phyloP scores from a whole-genome alignment of 2,329 filamentous ascomycete species.

The Talaromyces albobiverticillius region DNA sequence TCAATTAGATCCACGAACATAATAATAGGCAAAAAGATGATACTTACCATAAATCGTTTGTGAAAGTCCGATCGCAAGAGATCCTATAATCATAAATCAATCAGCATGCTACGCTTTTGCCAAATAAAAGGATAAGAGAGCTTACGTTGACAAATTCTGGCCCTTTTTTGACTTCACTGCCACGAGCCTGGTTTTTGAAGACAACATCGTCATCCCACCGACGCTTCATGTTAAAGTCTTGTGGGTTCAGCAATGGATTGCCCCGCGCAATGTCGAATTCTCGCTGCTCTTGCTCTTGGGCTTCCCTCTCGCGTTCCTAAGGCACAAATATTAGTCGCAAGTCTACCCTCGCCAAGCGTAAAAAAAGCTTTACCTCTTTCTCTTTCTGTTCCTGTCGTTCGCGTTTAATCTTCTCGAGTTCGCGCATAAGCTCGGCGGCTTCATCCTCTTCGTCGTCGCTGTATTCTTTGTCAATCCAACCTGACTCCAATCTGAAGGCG shows the following conservation, averaged over 20 bases:
- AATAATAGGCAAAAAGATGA: not conserved
- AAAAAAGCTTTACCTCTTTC: conserved; percentile 54
- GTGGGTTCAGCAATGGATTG: conserved; percentile 83
- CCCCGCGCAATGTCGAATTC: conserved; percentile 88
- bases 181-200: conserved; percentile 97
- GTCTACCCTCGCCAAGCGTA: too few relatives aligned
- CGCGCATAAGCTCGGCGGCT: conserved; percentile 83
- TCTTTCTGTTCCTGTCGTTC: conserved; percentile 80
- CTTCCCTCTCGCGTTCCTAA: conserved; percentile 75
- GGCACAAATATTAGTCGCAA: conserved; percentile 16
- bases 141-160: conserved; percentile 96
- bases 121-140: conserved; percentile 17
- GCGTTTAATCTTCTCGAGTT: conserved; percentile 89
- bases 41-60: conserved; percentile 81
- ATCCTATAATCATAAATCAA: conserved; percentile 52
- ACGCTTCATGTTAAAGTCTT: conserved; percentile 82
- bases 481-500: not conserved
- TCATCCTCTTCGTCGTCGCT: conserved; percentile 76
- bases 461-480: conserved; percentile 29
- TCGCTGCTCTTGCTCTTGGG: conserved; percentile 74
- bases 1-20: conserved; percentile 11
- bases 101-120: conserved; percentile 13
- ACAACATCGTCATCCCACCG: conserved; percentile 98
- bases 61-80: conserved; percentile 94
- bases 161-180: conserved; percentile 86